phyloP scores from a whole-genome alignment of 805 yeast genomes.

The Kregervanrija pseudodelftensis region DNA sequence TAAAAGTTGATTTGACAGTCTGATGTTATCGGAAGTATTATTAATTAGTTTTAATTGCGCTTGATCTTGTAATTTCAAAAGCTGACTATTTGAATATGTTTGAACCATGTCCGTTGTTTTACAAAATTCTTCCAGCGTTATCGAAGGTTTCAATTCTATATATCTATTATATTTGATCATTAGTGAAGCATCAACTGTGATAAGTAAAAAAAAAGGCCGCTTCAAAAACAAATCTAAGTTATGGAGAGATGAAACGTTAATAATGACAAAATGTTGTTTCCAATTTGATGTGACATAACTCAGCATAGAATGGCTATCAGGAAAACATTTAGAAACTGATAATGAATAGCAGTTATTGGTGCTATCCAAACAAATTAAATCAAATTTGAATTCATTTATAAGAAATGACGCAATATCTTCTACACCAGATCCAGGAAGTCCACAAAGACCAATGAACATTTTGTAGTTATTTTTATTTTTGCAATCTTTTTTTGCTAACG shows the following conservation, averaged over 20 bases:
- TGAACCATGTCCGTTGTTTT: constrained; percentile 2
- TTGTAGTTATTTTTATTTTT: background rate
- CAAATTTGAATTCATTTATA: constrained; percentile 42
- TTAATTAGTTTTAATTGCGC: constrained; percentile 58
- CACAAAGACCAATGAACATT: constrained; percentile 73
- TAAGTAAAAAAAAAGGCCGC: constrained; percentile 79
- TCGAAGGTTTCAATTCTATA: background rate
- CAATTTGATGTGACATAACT: constrained; percentile 62
- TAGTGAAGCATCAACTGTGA: constrained; percentile 71
- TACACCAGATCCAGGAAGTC: constrained; percentile 60
- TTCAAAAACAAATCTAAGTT: constrained; percentile 43
- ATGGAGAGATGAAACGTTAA: constrained; percentile 37
- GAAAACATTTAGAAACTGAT: background rate
- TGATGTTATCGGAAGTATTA: constrained; percentile 28
- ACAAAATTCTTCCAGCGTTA: constrained; percentile 12
- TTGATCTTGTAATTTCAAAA: constrained; percentile 21
- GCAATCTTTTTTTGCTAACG: background rate
- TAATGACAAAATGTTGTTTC: constrained; percentile 52
- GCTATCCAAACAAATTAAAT: constrained; percentile 18
- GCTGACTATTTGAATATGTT: constrained; percentile 31
- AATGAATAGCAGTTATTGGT: constrained; percentile 6
- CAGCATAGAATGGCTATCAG: constrained; percentile 36
- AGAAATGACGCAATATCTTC: constrained; percentile 53
- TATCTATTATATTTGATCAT: constrained; percentile 36
- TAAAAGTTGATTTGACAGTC: constrained; percentile 33